Evolutionary conservation across 352 stramenopile genomes (phyloP).

Genomic region (Phytophthora hybrid): DNA sequence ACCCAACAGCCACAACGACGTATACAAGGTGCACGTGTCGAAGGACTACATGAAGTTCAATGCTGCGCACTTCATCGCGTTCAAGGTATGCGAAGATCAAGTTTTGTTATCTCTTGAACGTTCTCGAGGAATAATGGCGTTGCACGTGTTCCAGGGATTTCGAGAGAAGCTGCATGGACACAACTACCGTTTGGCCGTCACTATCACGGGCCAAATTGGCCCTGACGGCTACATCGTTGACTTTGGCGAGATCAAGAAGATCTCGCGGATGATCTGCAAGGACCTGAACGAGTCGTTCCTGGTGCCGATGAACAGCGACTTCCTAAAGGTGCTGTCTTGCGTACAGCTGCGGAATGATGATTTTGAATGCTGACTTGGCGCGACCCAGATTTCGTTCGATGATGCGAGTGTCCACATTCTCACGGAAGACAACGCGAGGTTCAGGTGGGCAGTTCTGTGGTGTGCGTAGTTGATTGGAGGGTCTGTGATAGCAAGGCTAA

Average conservation of each 20-base stretch:
- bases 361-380: conserved; percentile 1
- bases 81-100: conserved; percentile 53
- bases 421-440: conserved; percentile 96
- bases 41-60: conserved; percentile 95
- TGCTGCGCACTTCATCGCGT: conserved; percentile 90
- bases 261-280: conserved; percentile 94
- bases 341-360: background rate
- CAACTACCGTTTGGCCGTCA: conserved; percentile 96
- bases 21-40: conserved; percentile 90
- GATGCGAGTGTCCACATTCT: conserved; percentile 88
- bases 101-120: background rate
- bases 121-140: background rate
- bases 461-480: background rate
- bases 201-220: conserved; percentile 86
- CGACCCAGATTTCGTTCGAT: conserved; percentile 80
- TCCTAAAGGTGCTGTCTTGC: conserved; percentile 71
- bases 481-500: background rate
- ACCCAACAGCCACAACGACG: conserved; percentile 57
- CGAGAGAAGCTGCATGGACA: conserved; percentile 97
- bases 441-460: conserved; percentile 58
- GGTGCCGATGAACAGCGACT: conserved; percentile 95
- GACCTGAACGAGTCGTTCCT: conserved; percentile 98
- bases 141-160: conserved; percentile 74
- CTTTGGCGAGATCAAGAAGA: conserved; percentile 98
- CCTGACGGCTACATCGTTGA: conserved; percentile 97